Evolutionary conservation across 371 early-diverging fungal genomes (phyloP).

Genomic region (Mortierella sp.): DNA sequence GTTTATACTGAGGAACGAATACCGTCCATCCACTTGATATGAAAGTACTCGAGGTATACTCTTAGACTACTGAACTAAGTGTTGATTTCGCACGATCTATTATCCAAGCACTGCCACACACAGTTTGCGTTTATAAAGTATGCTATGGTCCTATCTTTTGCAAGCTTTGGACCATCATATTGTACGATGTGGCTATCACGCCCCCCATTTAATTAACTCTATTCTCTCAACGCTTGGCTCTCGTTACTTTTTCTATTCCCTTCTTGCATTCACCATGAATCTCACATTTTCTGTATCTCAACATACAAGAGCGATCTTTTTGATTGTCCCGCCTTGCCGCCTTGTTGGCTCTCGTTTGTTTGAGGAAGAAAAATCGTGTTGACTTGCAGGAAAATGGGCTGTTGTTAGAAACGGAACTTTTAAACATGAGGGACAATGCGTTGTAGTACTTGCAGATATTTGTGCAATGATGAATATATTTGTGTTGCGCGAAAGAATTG

Average conservation of each 20-base stretch:
- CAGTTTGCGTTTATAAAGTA: background rate
- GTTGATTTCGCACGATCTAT: no score
- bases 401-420: background rate
- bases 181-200: background rate
- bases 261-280: background rate
- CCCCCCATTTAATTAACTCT: slow-evolving; percentile 13
- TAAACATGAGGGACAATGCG: slow-evolving; percentile 1
- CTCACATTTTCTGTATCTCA: slow-evolving; percentile 1
- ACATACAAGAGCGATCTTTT: background rate
- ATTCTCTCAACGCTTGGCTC: slow-evolving; percentile 5
- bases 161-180: background rate
- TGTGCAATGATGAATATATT: no score
- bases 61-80: no score
- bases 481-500: slow-evolving; percentile 1
- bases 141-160: background rate
- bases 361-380: background rate
- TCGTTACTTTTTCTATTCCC: background rate
- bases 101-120: no score
- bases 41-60: no score
- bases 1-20: no score
- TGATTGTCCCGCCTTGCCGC: slow-evolving; percentile 3
- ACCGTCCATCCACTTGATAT: no score
- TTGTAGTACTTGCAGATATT: background rate
- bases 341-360: slow-evolving; percentile 4
- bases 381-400: background rate